A percentile compares a stretch with the other conserved stretches of the same genome.
Evolutionary conservation across 2,329 filamentous ascomycete genomes (phyloP).

Genomic region (Beauveria medogensis): DNA sequence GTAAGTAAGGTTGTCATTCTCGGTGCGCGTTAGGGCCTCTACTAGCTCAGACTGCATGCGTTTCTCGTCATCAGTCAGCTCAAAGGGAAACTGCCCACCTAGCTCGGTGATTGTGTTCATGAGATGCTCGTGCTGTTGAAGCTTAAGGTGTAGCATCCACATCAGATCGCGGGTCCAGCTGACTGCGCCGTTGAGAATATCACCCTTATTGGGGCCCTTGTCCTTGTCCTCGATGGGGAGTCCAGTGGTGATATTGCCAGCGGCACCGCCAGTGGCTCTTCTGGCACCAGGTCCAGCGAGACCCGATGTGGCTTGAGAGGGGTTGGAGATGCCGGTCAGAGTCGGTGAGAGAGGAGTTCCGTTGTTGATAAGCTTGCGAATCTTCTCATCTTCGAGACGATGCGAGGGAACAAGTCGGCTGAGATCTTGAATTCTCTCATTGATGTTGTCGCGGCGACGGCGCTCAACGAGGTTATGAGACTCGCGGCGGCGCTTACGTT

Average conservation of each 20-base stretch:
- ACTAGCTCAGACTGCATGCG: conserved; percentile 92
- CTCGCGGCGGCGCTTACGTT: conserved; percentile 81
- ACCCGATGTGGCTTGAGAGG: conserved; percentile 75
- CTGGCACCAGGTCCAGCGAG: conserved; percentile 78
- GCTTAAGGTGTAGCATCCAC: conserved; percentile 89
- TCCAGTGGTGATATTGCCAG: conserved; percentile 83
- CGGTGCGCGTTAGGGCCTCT: conserved; percentile 78
- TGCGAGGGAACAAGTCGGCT: conserved; percentile 89
- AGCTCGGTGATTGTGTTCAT: conserved; percentile 65
- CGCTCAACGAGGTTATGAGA: conserved; percentile 97
- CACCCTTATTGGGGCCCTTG: conserved; percentile 97
- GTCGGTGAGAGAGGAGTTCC: conserved; percentile 84
- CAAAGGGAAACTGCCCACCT: conserved; percentile 70
- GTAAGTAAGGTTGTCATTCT: conserved; percentile 69
- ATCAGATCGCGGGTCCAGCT: conserved; percentile 96
- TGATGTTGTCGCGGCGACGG: conserved; percentile 93
- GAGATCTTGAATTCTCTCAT: conserved; percentile 94
- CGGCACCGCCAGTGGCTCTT: conserved; percentile 60
- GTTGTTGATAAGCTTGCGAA: conserved; percentile 88
- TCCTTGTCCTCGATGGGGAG: conserved; percentile 94
- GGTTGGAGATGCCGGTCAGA: conserved; percentile 59
- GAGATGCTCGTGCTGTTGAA: conserved; percentile 84
- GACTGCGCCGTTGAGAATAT: conserved; percentile 94
- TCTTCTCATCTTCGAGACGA: conserved; percentile 91
- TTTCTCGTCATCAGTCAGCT: conserved; percentile 82